phyloP scores from a whole-genome alignment of 1,284 basidiomycete species.

The Tausonia pullulans region DNA sequence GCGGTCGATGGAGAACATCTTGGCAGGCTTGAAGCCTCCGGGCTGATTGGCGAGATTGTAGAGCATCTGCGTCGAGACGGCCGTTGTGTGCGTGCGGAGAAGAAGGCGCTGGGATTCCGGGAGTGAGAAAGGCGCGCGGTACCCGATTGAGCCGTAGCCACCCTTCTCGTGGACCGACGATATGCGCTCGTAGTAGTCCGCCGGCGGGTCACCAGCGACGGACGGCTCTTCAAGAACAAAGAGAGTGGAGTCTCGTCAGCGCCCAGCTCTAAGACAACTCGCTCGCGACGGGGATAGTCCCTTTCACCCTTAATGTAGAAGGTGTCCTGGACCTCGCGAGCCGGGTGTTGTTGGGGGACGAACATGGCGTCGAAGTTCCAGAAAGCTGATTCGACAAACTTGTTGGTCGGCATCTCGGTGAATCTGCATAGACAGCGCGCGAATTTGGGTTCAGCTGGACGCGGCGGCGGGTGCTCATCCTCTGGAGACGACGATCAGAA shows the following conservation, averaged over 20 bases:
- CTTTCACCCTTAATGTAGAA: slow-evolving; percentile 83
- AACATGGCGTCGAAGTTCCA: slow-evolving; percentile 99
- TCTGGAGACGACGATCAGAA: not conserved
- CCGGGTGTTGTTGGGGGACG: slow-evolving; percentile 98
- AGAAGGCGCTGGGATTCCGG: slow-evolving; percentile 86
- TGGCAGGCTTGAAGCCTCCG: slow-evolving; percentile 84
- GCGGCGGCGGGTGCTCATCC: not conserved
- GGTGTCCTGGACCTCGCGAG: slow-evolving; percentile 94
- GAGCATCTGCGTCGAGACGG: slow-evolving; percentile 88
- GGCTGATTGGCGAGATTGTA: slow-evolving; percentile 70
- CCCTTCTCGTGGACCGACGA: slow-evolving; percentile 79
- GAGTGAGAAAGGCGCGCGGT: slow-evolving; percentile 91
- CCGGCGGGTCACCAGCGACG: slow-evolving; percentile 61
- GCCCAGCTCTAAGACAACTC: not conserved
- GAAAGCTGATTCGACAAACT: slow-evolving; percentile 95
- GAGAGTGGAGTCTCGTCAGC: slow-evolving; percentile 4
- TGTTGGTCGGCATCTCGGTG: slow-evolving; percentile 97
- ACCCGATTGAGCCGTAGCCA: slow-evolving; percentile 90
- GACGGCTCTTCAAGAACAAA: slow-evolving; percentile 56
- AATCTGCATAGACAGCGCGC: slow-evolving; percentile 49
- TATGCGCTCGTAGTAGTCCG: slow-evolving; percentile 83
- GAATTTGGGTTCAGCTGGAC: not conserved
- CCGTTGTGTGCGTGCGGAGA: slow-evolving; percentile 93
- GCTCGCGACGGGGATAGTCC: slow-evolving; percentile 16
- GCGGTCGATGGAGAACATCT: slow-evolving; percentile 95